Evolutionary conservation across 257 asterid genomes (phyloP), one percentile per base, ranked within the genome.

Genomic region (Nicotiana tabacum): DNA sequence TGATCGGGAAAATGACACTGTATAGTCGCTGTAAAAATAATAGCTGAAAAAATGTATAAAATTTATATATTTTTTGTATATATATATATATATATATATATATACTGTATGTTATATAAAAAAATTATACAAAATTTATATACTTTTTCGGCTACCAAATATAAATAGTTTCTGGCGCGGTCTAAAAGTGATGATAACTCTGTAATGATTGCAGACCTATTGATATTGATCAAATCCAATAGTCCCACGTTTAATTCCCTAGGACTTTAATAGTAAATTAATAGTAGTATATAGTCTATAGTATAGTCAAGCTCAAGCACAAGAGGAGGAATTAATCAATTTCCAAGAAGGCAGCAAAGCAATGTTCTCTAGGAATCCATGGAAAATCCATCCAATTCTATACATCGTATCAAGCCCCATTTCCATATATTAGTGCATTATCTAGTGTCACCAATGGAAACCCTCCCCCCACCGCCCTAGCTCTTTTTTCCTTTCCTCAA

Each of bases 241-340:
- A 77, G 66, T 56, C 87, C 86, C 90, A 88, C 89, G 86, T 87
- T 87, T 85, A 6, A 9, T 64, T n/a, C 37, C 8, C 51, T 32
- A 16, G 17, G 57, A 51, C 37, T 70, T 56, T 33, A 32, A 77
- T 60, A 60, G 13, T 29, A 66, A 7, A 27, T 66, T 66, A 9
- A 8, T 46, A 43, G 16, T 48, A 48, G 0, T 48, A 11, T 48
- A 48, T 11, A 48, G 4, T 29, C 13, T 66, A 82, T n/a, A 55
- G 77, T 69, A 58, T 12, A 66, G 90, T 83, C 88, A 80, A 82
- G 62, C 85, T 89, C 90, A 90, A 39, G 48, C 7, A 2, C 10
- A 39, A 39, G 48, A 39, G 48, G 48, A 39, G 12, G 53, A 43
- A 13, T 32, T 32, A 32, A 32, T 17, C 4, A 33, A 33, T 43